Conservation (phyloP, 345 rosid genomes). For the Sisymbrium irio region DNA sequence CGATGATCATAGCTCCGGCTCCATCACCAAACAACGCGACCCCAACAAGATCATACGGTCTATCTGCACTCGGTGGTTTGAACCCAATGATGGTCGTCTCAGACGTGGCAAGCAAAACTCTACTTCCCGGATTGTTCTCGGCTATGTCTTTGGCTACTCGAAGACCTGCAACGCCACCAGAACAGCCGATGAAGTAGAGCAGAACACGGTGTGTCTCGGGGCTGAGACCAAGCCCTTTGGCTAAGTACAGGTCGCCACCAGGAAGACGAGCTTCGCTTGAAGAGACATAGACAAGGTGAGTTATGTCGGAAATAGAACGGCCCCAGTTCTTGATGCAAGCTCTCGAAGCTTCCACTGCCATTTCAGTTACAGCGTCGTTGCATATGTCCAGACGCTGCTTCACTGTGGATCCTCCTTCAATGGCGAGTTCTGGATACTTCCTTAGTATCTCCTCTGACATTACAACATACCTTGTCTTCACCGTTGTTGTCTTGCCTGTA, state of each 20-base stretch:
- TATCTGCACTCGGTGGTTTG: conserved; percentile 76
- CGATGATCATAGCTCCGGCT: conserved; percentile 82
- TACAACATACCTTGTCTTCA: conserved; percentile 91
- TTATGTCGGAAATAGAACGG: conserved; percentile 66
- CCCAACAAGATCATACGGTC: conserved; percentile 97
- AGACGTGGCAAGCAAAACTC: conserved; percentile 80
- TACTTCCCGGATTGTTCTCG: conserved; percentile 88
- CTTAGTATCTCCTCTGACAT: conserved; percentile 92
- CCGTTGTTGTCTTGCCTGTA: conserved; percentile 92
- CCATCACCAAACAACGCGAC: conserved; percentile 95
- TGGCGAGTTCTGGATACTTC: conserved; percentile 79
- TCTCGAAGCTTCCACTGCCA: conserved; percentile 86
- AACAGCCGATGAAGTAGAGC: conserved; percentile 89
- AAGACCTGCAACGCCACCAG: conserved; percentile 93
- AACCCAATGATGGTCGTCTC: conserved; percentile 95
- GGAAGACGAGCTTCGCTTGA: conserved; percentile 95
- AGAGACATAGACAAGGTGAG: conserved; percentile 94
- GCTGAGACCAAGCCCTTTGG: conserved; percentile 78
- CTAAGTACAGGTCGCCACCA: conserved; percentile 82
- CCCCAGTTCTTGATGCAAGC: conserved; percentile 87
- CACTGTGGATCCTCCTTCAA: conserved; percentile 83
- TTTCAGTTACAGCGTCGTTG: conserved; percentile 75
- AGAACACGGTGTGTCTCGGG: conserved; percentile 73
- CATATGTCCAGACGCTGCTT: conserved; percentile 77
- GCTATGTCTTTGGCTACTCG: conserved; percentile 95